Evolutionary conservation across 768 basidiomycete species (phyloP).

Genomic region (Russula sp.): DNA sequence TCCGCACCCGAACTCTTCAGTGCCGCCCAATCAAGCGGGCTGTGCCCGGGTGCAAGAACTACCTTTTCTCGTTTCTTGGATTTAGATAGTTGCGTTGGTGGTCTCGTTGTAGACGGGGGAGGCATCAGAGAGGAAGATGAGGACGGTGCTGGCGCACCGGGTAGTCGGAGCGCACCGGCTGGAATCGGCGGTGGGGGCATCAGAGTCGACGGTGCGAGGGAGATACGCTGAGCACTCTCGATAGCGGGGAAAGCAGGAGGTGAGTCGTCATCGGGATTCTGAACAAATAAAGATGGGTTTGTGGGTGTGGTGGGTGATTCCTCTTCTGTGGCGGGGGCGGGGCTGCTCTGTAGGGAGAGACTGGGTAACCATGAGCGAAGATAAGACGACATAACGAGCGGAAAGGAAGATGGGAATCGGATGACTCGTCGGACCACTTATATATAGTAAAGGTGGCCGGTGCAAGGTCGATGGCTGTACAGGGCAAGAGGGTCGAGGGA

Average conservation of each 20-base stretch:
- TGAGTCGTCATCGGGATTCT: slow-evolving; percentile 48
- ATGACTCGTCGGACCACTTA: slow-evolving; percentile 8
- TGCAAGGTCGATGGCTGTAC: background rate
- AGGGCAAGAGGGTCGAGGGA: background rate
- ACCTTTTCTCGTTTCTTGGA: slow-evolving; percentile 72
- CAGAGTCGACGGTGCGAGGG: slow-evolving; percentile 20
- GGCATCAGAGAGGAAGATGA: slow-evolving; percentile 45
- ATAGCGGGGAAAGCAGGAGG: slow-evolving; percentile 75
- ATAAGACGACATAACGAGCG: slow-evolving; percentile 25
- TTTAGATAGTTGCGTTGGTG: slow-evolving; percentile 45
- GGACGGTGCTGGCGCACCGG: slow-evolving; percentile 35
- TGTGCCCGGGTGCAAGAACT: slow-evolving; percentile 85
- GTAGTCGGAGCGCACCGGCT: slow-evolving; percentile 39
- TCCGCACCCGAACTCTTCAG: slow-evolving; percentile 79
- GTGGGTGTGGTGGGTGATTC: slow-evolving; percentile 43
- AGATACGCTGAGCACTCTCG: slow-evolving; percentile 66
- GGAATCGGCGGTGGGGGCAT: slow-evolving; percentile 43
- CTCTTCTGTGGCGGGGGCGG: slow-evolving; percentile 29
- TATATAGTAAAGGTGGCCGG: background rate
- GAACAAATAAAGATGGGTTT: slow-evolving; percentile 39
- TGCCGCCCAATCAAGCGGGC: slow-evolving; percentile 91
- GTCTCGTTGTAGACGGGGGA: slow-evolving; percentile 62
- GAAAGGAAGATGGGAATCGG: background rate
- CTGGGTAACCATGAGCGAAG: slow-evolving; percentile 28
- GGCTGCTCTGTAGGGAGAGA: slow-evolving; percentile 4